These are phyloP conservation scores for Eremothecium sinecaudum DNA, from an alignment of 1,139 yeast genomes.

Conservation along the genomic window DNA sequence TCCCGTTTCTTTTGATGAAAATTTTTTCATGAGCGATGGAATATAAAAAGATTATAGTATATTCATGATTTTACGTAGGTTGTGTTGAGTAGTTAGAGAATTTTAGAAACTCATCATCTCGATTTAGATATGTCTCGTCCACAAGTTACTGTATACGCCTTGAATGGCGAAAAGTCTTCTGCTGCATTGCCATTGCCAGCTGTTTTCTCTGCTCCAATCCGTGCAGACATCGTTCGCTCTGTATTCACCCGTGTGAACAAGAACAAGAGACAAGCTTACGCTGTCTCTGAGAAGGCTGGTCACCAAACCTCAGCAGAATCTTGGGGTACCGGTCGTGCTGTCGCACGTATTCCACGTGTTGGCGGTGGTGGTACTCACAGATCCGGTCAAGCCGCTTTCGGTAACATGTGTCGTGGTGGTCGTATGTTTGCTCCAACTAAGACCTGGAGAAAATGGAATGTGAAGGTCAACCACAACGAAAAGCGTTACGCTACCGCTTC, in stretches of 20 bases:
- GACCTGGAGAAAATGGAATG: constrained; percentile 99
- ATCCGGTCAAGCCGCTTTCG: constrained; percentile 99
- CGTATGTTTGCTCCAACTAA: constrained; percentile 99
- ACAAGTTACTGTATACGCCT: constrained; percentile 90
- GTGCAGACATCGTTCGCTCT: constrained; percentile 98
- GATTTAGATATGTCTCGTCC: constrained; percentile 65
- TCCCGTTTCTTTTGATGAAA: no score
- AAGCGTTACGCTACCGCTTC: constrained; percentile 99
- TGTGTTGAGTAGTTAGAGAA: background rate
- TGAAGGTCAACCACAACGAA: constrained; percentile 99
- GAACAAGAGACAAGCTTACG: constrained; percentile 99
- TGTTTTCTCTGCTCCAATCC: constrained; percentile 98
- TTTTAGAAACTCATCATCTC: constrained; percentile 3
- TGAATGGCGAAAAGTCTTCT: constrained; percentile 79
- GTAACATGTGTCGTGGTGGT: constrained; percentile 99
- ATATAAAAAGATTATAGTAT: no score
- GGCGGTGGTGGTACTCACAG: constrained; percentile 99
- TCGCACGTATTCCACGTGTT: constrained; percentile 99
- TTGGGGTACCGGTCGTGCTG: constrained; percentile 99
- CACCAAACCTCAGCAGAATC: constrained; percentile 99
- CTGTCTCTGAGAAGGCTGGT: constrained; percentile 98
- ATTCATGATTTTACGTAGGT: no score
- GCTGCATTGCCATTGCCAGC: constrained; percentile 91
- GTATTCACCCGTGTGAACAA: constrained; percentile 97
- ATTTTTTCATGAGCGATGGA: no score